Base-by-base conservation (phyloP, 1,139 yeast species). In the Saccharomyces pastorianus region DNA sequence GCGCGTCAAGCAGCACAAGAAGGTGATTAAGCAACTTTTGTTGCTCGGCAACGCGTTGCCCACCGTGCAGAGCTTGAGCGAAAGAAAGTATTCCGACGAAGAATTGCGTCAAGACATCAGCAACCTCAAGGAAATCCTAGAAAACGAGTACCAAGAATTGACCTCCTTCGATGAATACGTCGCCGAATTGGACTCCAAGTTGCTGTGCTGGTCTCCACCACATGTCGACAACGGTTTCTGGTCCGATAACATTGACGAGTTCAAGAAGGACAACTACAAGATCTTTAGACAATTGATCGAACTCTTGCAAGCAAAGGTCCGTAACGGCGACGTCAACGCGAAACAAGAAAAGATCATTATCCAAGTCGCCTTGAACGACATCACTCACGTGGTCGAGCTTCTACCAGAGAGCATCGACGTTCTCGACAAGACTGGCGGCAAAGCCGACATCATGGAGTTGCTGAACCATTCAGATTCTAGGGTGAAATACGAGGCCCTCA, bases 61-160 rank as follows among this genome's bases (percentile, higher is more conserved):
- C 52, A 78, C 83, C 8, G 75, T 88, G 56, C 82, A 80, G 61
- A 82, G 85, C 54, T 79, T 93, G 62, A 80, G 82, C 60, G 93
- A 87, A 60, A 79, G 98, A 64, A 93, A 93, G 70, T 91, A 96
- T 84, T 88, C 96, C 11, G 99, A 93, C 69, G 95, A 89, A 60
- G 99, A 93, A 70, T 80, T 95, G 61, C 80, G 88, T 51, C 77
- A 75, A 41, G 98, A 91, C 69, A 79, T 95, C 61, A 75, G 75
- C 32, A 71, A 73, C 50, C 75, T 93, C 61, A 73, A 77, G 53
- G 82, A 78, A 48, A 76, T 76, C 13, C 78, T 93, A 63, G 82
- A 83, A 59, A 87, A 83, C 44, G 84, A 88, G 51, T 91, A 86
- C 58, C 80, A 84, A 54, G 83, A 82, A 60, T 80, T 93, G 75